Base-by-base conservation (phyloP, 2,329 filamentous ascomycete genomes). In the Paraphaeosphaeria sporulosa region DNA sequence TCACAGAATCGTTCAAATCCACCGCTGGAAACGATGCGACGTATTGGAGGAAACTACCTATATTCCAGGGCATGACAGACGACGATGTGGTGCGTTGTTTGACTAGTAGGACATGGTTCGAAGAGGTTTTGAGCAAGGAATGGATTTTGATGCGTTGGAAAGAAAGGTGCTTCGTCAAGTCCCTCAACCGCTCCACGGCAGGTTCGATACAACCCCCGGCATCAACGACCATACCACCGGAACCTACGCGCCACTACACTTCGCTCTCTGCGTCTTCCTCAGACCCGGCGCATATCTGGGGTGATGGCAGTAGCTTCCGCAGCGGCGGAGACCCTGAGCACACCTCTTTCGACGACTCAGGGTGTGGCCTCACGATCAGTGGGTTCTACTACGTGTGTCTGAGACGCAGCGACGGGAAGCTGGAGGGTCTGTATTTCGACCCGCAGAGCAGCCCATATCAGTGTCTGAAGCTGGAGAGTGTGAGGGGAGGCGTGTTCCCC, bases 71-170 rank as follows among this genome's bases (percentile, higher is more conserved):
- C 36, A 67, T 76, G 63, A 66, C 58, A 17, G 79, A 82, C 58
- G 72, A 79, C 2, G 77, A 82, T 13, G 67, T 83, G 12, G 79
- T 81, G 0, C 71, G 75, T n/a, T 73, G 76, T 4, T 70, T 86
- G 8, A 77, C 83, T 9, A 81, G 76, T 54, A 76, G 73, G 53
- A 68, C 70, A 15, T 78, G 70, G 71, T 67, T 71, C 55, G 58
- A 58, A 1, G 63, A 72, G 10, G 71, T 72, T 6, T 69, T 85
- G 17, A 74, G 73, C 47, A 70, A 78, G 32, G 78, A 84, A n/a
- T 86, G 82, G 77, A 78, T 86, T 25, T 78, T 85, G 49, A 86
- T 86, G 84, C 78, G 84, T 30, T 85, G 84, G 84, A 86, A 86
- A 69, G 84, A 84, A 69, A 76, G 79, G 15, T 84, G 81, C 64